Percentiles rank a stretch among this genome's conserved stretches.
Evolutionary conservation across 306 rosid genomes (phyloP).

Genomic region (Parietaria judaica): DNA sequence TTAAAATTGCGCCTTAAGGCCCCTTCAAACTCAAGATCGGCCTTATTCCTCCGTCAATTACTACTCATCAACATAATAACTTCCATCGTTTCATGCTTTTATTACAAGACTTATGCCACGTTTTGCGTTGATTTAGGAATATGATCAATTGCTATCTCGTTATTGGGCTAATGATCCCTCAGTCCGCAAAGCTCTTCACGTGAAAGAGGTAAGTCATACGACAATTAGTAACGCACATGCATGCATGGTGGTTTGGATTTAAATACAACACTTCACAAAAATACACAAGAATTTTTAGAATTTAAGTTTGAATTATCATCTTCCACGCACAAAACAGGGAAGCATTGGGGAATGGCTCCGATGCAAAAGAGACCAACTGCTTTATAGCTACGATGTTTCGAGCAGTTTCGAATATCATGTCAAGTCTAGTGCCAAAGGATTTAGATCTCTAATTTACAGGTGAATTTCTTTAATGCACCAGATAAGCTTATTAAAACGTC

Average conservation of each 20-base stretch:
- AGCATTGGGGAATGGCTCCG: slow-evolving; percentile 46
- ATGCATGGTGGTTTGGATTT: background rate
- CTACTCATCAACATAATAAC: too few species aligned
- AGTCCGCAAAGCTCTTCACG: slow-evolving; percentile 52
- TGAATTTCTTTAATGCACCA: background rate
- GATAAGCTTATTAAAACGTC: too few species aligned
- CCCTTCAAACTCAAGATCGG: too few species aligned
- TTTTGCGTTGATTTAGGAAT: background rate
- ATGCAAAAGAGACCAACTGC: background rate
- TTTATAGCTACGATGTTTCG: accelerated
- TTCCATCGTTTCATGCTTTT: background rate
- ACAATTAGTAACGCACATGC: too few species aligned
- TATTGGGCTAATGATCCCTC: slow-evolving; percentile 48
- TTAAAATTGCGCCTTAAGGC: too few species aligned
- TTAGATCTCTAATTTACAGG: slow-evolving; percentile 55
- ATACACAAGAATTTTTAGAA: too few species aligned
- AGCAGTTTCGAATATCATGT: slow-evolving; percentile 32
- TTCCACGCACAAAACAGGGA: slow-evolving; percentile 32
- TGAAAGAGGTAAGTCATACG: slow-evolving; percentile 32
- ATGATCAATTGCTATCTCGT: slow-evolving; percentile 25
- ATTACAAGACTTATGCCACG: background rate
- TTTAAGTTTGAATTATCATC: too few species aligned
- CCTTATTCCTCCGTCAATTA: too few species aligned
- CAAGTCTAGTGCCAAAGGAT: slow-evolving; percentile 45
- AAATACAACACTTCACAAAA: too few species aligned